Conservation (phyloP, 257 asterid species). For the Asclepias syriaca region DNA sequence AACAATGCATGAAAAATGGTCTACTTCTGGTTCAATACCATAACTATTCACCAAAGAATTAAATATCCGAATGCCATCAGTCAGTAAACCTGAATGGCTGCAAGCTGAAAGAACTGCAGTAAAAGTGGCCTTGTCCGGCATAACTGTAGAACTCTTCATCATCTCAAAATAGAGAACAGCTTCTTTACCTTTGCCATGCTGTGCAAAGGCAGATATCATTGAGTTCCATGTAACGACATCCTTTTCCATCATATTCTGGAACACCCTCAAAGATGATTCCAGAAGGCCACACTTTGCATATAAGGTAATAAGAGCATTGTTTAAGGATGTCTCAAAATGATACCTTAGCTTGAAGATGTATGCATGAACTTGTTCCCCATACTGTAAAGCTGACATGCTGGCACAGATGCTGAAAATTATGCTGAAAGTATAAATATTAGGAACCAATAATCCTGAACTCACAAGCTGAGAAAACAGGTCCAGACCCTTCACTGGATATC, state of each 20-base stretch:
- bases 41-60: slow-evolving; percentile 42
- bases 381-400: slow-evolving; percentile 44
- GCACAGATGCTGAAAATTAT: slow-evolving; percentile 64
- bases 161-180: slow-evolving; percentile 57
- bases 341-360: slow-evolving; percentile 42
- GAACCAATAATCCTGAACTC: slow-evolving; percentile 27
- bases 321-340: slow-evolving; percentile 45
- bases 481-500: slow-evolving; percentile 48
- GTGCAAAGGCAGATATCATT: slow-evolving; percentile 65
- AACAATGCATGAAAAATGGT: slow-evolving; percentile 68
- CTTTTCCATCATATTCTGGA: slow-evolving; percentile 39
- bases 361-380: slow-evolving; percentile 65
- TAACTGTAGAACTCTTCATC: slow-evolving; percentile 39
- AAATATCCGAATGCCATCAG: slow-evolving; percentile 54
- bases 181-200: slow-evolving; percentile 64
- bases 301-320: slow-evolving; percentile 60
- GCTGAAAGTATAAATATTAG: slow-evolving; percentile 71
- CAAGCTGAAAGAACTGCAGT: slow-evolving; percentile 86
- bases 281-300: slow-evolving; percentile 72
- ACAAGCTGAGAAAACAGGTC: slow-evolving; percentile 39
- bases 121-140: slow-evolving; percentile 73
- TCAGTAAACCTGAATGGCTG: slow-evolving; percentile 73
- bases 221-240: slow-evolving; percentile 80
- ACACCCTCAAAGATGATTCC: slow-evolving; percentile 48
- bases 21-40: slow-evolving; percentile 47